These are phyloP conservation scores for Bonia amplexicaulis DNA, from an alignment of 176 grass and related monocot genomes.

Conservation along the genomic window DNA sequence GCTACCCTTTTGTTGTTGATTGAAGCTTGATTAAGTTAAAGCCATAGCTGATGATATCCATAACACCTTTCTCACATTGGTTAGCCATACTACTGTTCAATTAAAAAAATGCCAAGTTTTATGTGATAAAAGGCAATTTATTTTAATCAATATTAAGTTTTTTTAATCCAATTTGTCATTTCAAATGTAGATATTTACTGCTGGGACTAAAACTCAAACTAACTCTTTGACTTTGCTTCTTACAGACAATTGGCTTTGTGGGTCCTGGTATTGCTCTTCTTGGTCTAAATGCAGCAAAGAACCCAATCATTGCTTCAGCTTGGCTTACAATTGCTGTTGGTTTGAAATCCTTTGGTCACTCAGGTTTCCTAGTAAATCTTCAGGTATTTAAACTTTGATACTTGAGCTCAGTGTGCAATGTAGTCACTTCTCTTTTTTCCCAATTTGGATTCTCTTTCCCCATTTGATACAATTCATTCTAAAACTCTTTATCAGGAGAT, in stretches of 20 bases:
- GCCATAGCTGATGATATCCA: background rate
- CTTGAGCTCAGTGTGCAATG: background rate
- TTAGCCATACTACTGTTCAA: background rate
- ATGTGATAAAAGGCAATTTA: background rate
- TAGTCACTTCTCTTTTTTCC: background rate
- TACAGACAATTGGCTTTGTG: conserved; percentile 91
- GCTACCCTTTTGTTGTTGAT: background rate
- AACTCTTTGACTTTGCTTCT: conserved; percentile 7
- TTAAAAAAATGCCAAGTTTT: conserved; percentile 6
- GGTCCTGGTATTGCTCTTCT: conserved; percentile 84
- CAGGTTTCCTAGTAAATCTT: conserved; percentile 95
- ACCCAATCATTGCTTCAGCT: conserved; percentile 64
- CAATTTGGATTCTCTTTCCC: conserved; percentile 2
- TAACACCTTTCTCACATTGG: background rate
- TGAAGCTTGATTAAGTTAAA: background rate
- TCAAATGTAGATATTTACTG: conserved; percentile 5
- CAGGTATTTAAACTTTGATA: conserved; percentile 49
- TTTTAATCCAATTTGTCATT: background rate
- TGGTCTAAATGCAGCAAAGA: conserved; percentile 80
- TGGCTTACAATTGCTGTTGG: conserved; percentile 92
- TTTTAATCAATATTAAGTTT: background rate
- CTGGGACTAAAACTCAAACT: background rate
- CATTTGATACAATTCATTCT: conserved; percentile 13
- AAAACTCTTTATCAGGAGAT: conserved; percentile 64
- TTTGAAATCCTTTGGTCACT: conserved; percentile 91